Conservation (phyloP, 495 filamentous ascomycete species). For the Immersiella caudata region DNA sequence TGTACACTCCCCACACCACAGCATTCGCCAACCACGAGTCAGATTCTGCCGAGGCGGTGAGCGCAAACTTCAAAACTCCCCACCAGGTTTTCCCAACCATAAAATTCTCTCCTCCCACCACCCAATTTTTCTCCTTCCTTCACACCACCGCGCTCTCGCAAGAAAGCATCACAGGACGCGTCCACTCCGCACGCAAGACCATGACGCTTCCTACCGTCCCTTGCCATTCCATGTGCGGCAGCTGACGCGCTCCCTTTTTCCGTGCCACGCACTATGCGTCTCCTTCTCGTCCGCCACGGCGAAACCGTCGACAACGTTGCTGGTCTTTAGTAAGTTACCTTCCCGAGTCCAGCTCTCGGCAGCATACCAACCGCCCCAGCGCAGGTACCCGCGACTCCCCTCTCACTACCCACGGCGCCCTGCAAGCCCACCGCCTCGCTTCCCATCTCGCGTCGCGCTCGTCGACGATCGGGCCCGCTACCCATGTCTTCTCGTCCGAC, state of each 20-base stretch:
- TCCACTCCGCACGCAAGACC: background rate
- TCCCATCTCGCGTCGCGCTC: conserved; percentile 56
- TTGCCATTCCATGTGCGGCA: conserved; percentile 2
- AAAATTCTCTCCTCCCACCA: conserved; percentile 3
- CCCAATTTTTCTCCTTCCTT: background rate
- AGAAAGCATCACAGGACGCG: background rate
- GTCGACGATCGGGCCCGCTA: conserved; percentile 48
- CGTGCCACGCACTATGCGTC: conserved; percentile 60
- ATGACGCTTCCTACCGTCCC: conserved; percentile 2
- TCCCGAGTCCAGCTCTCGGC: conserved; percentile 1
- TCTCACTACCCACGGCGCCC: conserved; percentile 78
- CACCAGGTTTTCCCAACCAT: conserved; percentile 5
- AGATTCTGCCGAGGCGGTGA: conserved; percentile 15
- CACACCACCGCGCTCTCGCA: background rate
- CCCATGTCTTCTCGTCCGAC: conserved; percentile 77
- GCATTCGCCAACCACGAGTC: background rate
- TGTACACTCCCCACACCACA: background rate
- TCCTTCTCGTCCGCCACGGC: conserved; percentile 82
- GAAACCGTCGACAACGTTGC: conserved; percentile 89
- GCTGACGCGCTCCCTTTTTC: conserved; percentile 5
- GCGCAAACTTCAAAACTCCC: background rate
- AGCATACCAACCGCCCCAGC: conserved; percentile 50
- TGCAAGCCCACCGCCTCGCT: conserved; percentile 70
- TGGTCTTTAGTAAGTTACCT: conserved; percentile 63
- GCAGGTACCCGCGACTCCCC: conserved; percentile 78